Percentiles rank a stretch among this genome's conserved stretches.
phyloP scores from a whole-genome alignment of 805 yeast genomes.

The Ogataea naganishii region DNA sequence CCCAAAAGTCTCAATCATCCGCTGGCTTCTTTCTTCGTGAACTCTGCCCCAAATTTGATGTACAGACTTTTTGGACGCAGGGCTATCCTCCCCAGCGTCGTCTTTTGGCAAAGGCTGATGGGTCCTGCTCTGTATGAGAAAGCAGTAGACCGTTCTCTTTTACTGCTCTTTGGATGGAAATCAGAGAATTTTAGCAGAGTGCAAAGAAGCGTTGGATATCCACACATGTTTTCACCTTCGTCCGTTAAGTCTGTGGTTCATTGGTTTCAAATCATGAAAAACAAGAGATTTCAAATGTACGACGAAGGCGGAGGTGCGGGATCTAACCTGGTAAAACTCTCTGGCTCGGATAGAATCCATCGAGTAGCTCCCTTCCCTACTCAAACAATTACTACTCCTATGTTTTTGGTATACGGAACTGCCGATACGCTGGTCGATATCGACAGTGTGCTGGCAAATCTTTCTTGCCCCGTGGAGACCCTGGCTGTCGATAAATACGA shows the following conservation, averaged over 20 bases:
- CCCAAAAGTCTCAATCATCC: conserved; percentile 67
- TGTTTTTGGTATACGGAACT: conserved; percentile 72
- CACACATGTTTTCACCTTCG: conserved; percentile 46
- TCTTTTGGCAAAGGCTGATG: conserved; percentile 44
- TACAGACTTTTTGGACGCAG: conserved; percentile 66
- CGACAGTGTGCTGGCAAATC: conserved; percentile 55
- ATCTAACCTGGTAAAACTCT: conserved; percentile 19
- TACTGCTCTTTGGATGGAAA: conserved; percentile 40
- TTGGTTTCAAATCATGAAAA: conserved; percentile 39
- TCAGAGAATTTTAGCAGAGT: conserved; percentile 30
- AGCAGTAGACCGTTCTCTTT: conserved; percentile 36
- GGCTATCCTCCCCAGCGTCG: conserved; percentile 67
- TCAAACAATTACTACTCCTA: conserved; percentile 60
- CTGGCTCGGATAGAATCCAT: conserved; percentile 29
- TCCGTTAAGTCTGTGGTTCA: conserved; percentile 47
- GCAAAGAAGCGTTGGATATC: conserved; percentile 39
- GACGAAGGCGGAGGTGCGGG: conserved; percentile 31
- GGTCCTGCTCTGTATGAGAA: conserved; percentile 40
- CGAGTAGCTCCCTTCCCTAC: conserved; percentile 57
- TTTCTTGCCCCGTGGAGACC: conserved; percentile 37
- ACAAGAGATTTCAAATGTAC: conserved; percentile 43
- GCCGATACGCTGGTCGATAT: conserved; percentile 83
- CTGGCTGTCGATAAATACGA: conserved; percentile 64
- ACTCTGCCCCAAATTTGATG: conserved; percentile 67
- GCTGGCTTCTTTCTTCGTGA: conserved; percentile 40